phyloP scores from a whole-genome alignment of 129 eudicot species.

The Chrysanthemum seticuspe region DNA sequence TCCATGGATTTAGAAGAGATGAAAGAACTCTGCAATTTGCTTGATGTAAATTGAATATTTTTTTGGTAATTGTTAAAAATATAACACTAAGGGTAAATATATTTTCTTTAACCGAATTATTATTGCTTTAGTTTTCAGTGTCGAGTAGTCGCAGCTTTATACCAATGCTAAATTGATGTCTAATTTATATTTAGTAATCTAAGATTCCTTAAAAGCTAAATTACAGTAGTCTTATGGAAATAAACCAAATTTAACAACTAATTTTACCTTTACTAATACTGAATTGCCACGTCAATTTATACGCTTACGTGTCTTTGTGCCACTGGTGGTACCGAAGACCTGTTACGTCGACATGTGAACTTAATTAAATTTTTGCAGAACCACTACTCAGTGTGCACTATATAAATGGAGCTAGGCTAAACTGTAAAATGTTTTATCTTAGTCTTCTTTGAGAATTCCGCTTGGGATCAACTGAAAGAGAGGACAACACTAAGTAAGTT shows the following conservation, averaged over 20 bases:
- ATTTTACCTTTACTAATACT: slow-evolving; percentile 7
- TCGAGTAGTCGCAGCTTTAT: background rate
- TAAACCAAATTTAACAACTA: background rate
- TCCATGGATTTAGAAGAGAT: no score
- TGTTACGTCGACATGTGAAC: slow-evolving; percentile 11
- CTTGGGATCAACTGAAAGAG: background rate
- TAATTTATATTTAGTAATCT: no score
- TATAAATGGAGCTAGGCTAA: slow-evolving; percentile 22
- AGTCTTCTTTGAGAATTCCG: slow-evolving; percentile 1
- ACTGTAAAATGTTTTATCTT: slow-evolving; percentile 12
- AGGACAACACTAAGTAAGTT: slow-evolving; percentile 9
- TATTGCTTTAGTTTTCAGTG: background rate
- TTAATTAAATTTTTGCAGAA: background rate
- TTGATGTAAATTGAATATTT: background rate
- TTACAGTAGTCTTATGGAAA: no score
- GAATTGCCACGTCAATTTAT: slow-evolving; percentile 5
- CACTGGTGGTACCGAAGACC: background rate
- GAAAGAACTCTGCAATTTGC: no score
- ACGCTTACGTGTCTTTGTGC: background rate
- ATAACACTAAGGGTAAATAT: no score
- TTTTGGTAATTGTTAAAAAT: background rate
- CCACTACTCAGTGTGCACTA: slow-evolving; percentile 8
- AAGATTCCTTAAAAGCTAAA: no score
- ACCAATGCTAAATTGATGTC: background rate
- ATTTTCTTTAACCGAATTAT: background rate